phyloP scores from a whole-genome alignment of 306 rosid species.

The Cucurbita maxima region DNA sequence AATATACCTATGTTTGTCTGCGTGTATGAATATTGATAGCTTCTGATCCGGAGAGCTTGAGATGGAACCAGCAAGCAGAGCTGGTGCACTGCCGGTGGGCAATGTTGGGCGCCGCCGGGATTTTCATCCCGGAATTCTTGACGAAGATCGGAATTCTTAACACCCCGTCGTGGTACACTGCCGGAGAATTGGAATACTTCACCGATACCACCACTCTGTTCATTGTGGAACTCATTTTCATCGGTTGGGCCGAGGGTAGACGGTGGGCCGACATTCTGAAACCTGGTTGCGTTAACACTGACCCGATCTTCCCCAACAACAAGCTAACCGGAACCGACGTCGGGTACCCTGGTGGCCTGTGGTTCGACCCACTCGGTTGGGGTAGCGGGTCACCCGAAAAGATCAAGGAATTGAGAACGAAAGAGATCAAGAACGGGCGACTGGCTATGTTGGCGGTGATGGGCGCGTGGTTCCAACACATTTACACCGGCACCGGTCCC shows the following conservation, averaged over 20 bases:
- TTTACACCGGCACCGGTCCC: conserved; percentile 62
- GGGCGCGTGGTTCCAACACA: conserved; percentile 78
- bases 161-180: conserved; percentile 67
- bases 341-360: conserved; percentile 59
- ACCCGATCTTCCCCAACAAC: conserved; percentile 72
- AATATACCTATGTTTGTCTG: not conserved
- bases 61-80: conserved; percentile 56
- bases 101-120: conserved; percentile 66
- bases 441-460: conserved; percentile 71
- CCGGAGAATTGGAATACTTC: conserved; percentile 58
- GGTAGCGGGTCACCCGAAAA: conserved; percentile 65
- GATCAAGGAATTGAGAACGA: conserved; percentile 57
- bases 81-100: conserved; percentile 75
- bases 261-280: conserved; percentile 66
- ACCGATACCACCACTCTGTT: conserved; percentile 62
- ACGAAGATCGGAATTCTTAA: conserved; percentile 52
- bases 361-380: conserved; percentile 72
- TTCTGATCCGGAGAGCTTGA: conserved; percentile 60
- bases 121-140: conserved; percentile 60
- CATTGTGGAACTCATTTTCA: conserved; percentile 42
- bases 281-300: conserved; percentile 57
- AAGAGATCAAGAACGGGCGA: conserved; percentile 64
- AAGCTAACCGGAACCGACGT: conserved; percentile 68
- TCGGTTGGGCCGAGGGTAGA: conserved; percentile 73
- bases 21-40: conserved; percentile 3